Percentiles rank a stretch among this genome's conserved stretches.
Conservation (phyloP, 495 filamentous ascomycete genomes). For the Lindgomyces ingoldianus region DNA sequence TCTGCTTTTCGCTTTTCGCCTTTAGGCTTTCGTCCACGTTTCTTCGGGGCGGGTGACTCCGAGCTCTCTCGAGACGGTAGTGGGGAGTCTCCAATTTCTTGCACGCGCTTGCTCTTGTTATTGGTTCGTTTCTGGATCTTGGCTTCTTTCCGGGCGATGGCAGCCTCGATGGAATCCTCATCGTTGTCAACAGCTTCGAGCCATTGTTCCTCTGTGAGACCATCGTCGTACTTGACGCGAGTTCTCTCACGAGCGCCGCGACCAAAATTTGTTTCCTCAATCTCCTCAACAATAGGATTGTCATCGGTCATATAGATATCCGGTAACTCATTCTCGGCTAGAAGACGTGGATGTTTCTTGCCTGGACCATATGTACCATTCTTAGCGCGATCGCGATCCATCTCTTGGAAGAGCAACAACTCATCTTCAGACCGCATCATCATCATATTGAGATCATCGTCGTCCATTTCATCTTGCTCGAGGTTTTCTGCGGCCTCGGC, state of each 20-base stretch:
- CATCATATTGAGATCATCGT: conserved; percentile 89
- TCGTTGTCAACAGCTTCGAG: conserved; percentile 89
- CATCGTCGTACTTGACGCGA: conserved; percentile 92
- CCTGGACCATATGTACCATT: conserved; percentile 71
- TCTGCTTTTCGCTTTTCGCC: conserved; percentile 83
- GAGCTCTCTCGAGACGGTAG: conserved; percentile 76
- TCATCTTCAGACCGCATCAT: conserved; percentile 50
- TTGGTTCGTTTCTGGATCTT: conserved; percentile 75
- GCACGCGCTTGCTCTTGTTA: conserved; percentile 58
- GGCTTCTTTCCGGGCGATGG: conserved; percentile 85
- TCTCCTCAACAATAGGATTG: conserved; percentile 74
- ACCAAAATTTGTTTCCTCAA: conserved; percentile 68
- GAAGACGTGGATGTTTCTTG: conserved; percentile 70
- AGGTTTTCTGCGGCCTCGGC: conserved; percentile 82
- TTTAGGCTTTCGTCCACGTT: conserved; percentile 77
- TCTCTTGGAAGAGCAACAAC: conserved; percentile 46
- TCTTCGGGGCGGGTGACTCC: conserved; percentile 64
- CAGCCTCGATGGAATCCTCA: conserved; percentile 90
- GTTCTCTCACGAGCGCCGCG: conserved; percentile 93
- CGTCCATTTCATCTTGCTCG: conserved; percentile 85
- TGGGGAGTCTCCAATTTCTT: conserved; percentile 69
- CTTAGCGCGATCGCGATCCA: conserved; percentile 72
- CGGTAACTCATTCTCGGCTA: conserved; percentile 85
- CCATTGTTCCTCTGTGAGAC: conserved; percentile 98
- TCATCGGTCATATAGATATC: conserved; percentile 91